These are phyloP conservation scores for Pseudopediastrum boryanum DNA, from an alignment of 139 green algal genomes.

Conservation along the genomic window DNA sequence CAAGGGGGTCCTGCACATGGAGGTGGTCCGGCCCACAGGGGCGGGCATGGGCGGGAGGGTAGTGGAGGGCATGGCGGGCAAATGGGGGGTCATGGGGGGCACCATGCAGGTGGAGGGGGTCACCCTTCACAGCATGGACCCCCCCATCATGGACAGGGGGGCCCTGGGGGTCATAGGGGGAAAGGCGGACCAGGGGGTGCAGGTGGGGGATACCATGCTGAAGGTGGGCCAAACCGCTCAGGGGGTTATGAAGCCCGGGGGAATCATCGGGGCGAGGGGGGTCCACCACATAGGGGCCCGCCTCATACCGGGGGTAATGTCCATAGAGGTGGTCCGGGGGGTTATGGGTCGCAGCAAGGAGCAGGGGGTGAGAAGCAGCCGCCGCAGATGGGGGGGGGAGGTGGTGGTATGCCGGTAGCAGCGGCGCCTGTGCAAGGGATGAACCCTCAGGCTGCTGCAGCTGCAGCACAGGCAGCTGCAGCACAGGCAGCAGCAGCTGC, in stretches of 20 bases:
- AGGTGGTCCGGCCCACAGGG: too few relatives aligned
- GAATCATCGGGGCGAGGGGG: neutral
- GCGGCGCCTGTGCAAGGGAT: too few relatives aligned
- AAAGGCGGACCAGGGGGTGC: too few relatives aligned
- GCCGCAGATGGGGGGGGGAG: neutral
- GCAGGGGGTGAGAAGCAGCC: neutral
- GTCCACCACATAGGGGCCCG: slow-evolving; percentile 8
- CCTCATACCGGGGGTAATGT: neutral
- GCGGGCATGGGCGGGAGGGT: too few relatives aligned
- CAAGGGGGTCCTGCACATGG: too few relatives aligned
- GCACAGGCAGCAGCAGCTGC: slow-evolving; percentile 6
- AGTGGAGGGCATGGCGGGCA: too few relatives aligned
- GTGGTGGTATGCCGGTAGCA: neutral
- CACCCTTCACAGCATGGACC: neutral
- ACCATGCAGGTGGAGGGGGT: too few relatives aligned
- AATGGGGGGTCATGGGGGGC: too few relatives aligned
- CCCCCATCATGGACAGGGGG: neutral
- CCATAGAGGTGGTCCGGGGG: too few relatives aligned
- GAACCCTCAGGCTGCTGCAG: slow-evolving; percentile 10
- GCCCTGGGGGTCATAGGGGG: too few relatives aligned
- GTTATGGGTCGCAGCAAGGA: slow-evolving; percentile 3
- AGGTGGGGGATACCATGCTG: too few relatives aligned
- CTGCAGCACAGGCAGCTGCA: slow-evolving; percentile 8
- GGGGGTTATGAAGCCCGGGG: neutral
- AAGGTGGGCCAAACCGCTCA: neutral